These are phyloP conservation scores for Cladosporium colombiae DNA, from an alignment of 2,329 filamentous ascomycete genomes.

Conservation along the genomic window DNA sequence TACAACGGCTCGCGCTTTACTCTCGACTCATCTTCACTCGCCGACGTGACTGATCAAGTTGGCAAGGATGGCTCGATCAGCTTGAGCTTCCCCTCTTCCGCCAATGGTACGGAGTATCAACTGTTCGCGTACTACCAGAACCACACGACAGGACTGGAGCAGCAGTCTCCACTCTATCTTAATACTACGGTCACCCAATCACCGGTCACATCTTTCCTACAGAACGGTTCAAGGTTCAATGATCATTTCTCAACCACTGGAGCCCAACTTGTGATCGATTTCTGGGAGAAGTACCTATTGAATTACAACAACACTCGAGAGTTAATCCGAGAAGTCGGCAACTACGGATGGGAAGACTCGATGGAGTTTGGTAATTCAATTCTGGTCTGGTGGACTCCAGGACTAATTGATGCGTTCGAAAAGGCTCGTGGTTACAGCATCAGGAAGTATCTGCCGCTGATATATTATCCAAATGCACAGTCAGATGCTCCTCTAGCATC, in stretches of 20 bases:
- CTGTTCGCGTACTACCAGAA: constrained; percentile 38
- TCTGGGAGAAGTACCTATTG: constrained; percentile 38
- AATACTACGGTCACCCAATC: constrained; percentile 29
- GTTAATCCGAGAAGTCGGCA: constrained; percentile 33
- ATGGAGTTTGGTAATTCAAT: constrained; percentile 34
- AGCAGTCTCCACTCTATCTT: constrained; percentile 33
- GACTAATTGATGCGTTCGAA: constrained; percentile 30
- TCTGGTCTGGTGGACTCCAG: constrained; percentile 33
- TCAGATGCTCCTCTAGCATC: constrained; percentile 26
- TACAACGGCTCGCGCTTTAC: constrained; percentile 30
- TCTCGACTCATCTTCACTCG: constrained; percentile 28
- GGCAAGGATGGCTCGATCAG: constrained; percentile 29
- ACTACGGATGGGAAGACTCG: constrained; percentile 41
- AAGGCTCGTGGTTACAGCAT: constrained; percentile 33
- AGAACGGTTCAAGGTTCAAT: constrained; percentile 39
- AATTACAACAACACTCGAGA: constrained; percentile 26
- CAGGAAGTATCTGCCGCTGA: constrained; percentile 35
- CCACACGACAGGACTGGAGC: constrained; percentile 34
- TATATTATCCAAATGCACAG: constrained; percentile 31
- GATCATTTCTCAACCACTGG: constrained; percentile 39
- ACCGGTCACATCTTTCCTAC: constrained; percentile 27
- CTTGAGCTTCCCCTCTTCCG: constrained; percentile 28
- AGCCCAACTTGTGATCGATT: constrained; percentile 33
- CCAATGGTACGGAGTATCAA: constrained; percentile 26
- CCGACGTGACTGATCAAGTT: constrained; percentile 35